Conservation (phyloP, 768 basidiomycete species). For the Amanita pallidorosea region DNA sequence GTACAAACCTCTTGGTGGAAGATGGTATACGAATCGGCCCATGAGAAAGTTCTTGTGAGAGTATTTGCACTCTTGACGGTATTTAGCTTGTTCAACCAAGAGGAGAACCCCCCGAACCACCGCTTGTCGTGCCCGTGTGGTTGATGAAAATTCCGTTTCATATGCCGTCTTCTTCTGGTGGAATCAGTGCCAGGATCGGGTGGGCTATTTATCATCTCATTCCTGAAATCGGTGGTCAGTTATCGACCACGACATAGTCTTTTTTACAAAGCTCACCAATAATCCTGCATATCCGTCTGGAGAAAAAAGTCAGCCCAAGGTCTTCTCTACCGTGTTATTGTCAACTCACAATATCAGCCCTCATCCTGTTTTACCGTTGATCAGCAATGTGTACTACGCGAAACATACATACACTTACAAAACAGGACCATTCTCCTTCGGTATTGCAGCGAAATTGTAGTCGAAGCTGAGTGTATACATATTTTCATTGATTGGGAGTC, state of each 20-base stretch:
- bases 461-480: slow-evolving; percentile 12
- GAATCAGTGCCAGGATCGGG: slow-evolving; percentile 10
- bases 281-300: not conserved
- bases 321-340: not conserved
- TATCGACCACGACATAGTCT: not conserved
- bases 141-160: slow-evolving; percentile 12
- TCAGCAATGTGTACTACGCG: not conserved
- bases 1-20: slow-evolving; percentile 10
- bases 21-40: slow-evolving; percentile 13
- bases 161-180: slow-evolving; percentile 6
- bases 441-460: slow-evolving; percentile 12
- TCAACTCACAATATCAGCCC: not conserved
- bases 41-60: slow-evolving; percentile 9
- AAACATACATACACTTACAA: slow-evolving; percentile 6
- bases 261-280: not conserved
- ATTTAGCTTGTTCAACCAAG: slow-evolving; percentile 12
- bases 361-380: not conserved
- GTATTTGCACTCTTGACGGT: slow-evolving; percentile 8
- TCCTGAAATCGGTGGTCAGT: slow-evolving; percentile 6
- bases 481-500: slow-evolving; percentile 10
- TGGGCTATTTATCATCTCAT: slow-evolving; percentile 10
- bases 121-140: slow-evolving; percentile 9
- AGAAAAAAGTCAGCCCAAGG: not conserved
- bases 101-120: slow-evolving; percentile 14
- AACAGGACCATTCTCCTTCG: slow-evolving; percentile 7